Conservation (phyloP, 352 stramenopile genomes). For the Pythium scleroteichum region DNA sequence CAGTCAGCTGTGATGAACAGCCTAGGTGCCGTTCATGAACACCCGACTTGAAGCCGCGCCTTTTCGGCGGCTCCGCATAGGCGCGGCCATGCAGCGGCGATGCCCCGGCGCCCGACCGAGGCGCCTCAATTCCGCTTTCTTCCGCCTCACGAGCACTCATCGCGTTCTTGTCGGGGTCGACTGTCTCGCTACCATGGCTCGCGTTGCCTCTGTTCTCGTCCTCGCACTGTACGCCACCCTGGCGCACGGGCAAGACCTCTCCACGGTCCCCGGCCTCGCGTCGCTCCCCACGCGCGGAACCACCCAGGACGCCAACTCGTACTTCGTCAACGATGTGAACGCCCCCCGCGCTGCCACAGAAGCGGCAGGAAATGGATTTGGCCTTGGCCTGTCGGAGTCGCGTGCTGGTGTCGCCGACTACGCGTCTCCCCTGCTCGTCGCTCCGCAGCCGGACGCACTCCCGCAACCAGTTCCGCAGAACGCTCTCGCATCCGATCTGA, state of each 20-base stretch:
- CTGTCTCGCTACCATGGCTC: constrained; percentile 11
- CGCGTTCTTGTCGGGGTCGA: too few species aligned
- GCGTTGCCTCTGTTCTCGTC: constrained; percentile 13
- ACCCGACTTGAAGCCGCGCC: constrained; percentile 3
- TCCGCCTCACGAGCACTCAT: background rate
- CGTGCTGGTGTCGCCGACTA: constrained; percentile 15
- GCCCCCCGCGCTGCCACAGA: background rate
- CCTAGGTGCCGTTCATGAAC: background rate
- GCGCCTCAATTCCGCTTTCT: constrained; percentile 11
- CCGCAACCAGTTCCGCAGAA: constrained; percentile 24
- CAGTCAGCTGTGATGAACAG: constrained; percentile 6
- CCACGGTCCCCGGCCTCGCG: constrained; percentile 3
- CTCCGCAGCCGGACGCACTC: constrained; percentile 17
- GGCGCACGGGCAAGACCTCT: constrained; percentile 9
- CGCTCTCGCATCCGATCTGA: background rate
- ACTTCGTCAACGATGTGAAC: constrained; percentile 29
- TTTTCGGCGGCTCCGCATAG: constrained; percentile 2
- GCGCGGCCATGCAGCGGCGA: constrained; percentile 3
- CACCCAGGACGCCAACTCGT: background rate
- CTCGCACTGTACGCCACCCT: constrained; percentile 13
- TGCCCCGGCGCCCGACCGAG: background rate
- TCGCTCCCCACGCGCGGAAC: background rate
- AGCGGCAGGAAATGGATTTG: constrained; percentile 20
- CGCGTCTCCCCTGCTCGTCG: constrained; percentile 21
- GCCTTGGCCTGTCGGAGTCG: constrained; percentile 7